Evolutionary conservation across 2,329 filamentous ascomycete genomes (phyloP), one percentile per base, ranked within the genome.

Genomic region (Helotiales sp.): DNA sequence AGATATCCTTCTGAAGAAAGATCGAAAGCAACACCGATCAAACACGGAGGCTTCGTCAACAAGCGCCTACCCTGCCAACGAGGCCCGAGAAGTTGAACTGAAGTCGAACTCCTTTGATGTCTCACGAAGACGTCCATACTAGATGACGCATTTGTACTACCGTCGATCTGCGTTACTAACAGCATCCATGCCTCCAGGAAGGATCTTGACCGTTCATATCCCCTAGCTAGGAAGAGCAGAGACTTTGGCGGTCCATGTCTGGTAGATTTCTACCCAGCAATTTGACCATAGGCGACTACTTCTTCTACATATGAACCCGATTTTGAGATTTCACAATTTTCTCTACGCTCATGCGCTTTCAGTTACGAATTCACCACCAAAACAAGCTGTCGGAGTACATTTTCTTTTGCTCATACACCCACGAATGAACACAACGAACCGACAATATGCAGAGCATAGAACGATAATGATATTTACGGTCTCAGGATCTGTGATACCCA

Each of bases 11-110:
- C 45, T 37, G 50, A 37, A 47, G 11, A 17, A 52, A 28, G 50
- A 43, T 28, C 22, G 57, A 61, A 54, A 34, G 13, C 55, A 60
- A 37, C 52, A 57, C 28, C n/a, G 62, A 61, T 57, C 65, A 0
- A 61, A 58, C 50, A 63, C 59, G 1, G 61, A 66, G 32, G 55
- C 68, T 26, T 22, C 58, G 10, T 61, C 22, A 13, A 20, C 58
- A 24, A 49, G 22, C 6, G n/a, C 37, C 26, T 67, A 58, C 57
- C 64, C 59, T 30, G 66, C 69, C 26, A 67, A 69, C 57, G 69
- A 71, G 15, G 78, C 86, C 15, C 84, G 84, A 1, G 85, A 87
- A 0, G 85, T 86, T 0, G 85, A 49, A 28, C 68, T 71, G 52
- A 74, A 77, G 47, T 73, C 75, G 57, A 66, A 77, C 26, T 60